Base-by-base conservation (phyloP, 371 early-diverging fungal species). In the Syncephalastrum racemosum region DNA sequence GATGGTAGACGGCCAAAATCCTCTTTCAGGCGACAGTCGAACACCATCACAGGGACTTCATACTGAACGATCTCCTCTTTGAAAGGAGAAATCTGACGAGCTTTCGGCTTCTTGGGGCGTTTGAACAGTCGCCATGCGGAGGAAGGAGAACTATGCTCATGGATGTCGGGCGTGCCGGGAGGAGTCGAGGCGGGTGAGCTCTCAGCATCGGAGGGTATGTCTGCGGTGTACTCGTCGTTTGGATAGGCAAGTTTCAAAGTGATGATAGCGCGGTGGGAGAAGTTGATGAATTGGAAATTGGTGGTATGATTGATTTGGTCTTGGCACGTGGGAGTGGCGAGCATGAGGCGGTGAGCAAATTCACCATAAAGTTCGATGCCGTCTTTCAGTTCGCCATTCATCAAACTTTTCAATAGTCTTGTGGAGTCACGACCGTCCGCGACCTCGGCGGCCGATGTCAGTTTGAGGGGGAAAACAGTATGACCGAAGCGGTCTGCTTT, bases 231-330 rank as follows among this genome's bases (percentile, higher is more conserved):
- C 5, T 52, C 58, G 10, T 67, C 59, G 39, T 69, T 65, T 3
- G 65, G 46, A 42, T 66, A 72, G 13, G 76, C 71, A 2, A 75
- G 39, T 2, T 62, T 62, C 27, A 75, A 24, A 22, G 53, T 65
- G 31, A 75, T 63, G 31, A 66, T 61, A 10, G 72, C 36, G 52
- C 62, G 61, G 23, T 75, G 76, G 16, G 60, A 53, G 36, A 72
- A 63, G 41, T 63, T 59, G 18, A 75, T 75, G 27, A 72, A 72
- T 43, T 61, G 58, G 15, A 70, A 58, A 42, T 69, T 70, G 13
- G 68, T 68, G 47, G 72, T 62, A 19, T 70, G 72, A 20, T 66
- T 70, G 51, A 71, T 63, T 31, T 71, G 67, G 20, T 71, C 70
- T 18, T 66, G 58, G 46, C 76, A 75, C 0, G 70, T 70, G 3